Conservation (phyloP, 1,139 yeast species). For the Blastobotrys petasosporus region DNA sequence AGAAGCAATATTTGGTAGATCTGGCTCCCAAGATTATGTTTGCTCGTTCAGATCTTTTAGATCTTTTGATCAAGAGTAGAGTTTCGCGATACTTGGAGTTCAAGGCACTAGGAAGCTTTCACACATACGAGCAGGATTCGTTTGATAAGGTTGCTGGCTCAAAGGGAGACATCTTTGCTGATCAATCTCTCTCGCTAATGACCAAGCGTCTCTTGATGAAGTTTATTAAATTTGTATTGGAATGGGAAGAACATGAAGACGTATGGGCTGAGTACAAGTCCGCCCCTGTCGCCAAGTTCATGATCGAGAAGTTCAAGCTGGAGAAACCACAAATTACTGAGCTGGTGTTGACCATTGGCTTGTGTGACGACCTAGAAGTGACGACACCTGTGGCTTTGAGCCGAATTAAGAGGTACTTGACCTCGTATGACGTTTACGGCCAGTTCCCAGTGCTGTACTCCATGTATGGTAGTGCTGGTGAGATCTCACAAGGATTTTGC, state of each 20-base stretch:
- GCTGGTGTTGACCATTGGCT: slow-evolving; percentile 77
- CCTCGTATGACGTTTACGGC: slow-evolving; percentile 90
- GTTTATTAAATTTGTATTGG: slow-evolving; percentile 81
- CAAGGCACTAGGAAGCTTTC: slow-evolving; percentile 82
- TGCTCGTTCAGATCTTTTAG: slow-evolving; percentile 78
- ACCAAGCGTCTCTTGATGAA: slow-evolving; percentile 87
- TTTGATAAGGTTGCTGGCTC: slow-evolving; percentile 78
- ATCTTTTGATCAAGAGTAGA: slow-evolving; percentile 71
- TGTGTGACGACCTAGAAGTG: slow-evolving; percentile 55
- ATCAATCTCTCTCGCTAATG: slow-evolving; percentile 66
- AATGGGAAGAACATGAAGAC: slow-evolving; percentile 50
- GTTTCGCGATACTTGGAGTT: slow-evolving; percentile 90
- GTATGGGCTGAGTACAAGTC: slow-evolving; percentile 52
- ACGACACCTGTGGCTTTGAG: slow-evolving; percentile 69
- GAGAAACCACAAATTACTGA: slow-evolving; percentile 74
- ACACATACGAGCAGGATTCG: slow-evolving; percentile 83
- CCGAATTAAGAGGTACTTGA: slow-evolving; percentile 73
- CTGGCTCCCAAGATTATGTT: slow-evolving; percentile 83
- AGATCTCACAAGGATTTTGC: slow-evolving; percentile 92
- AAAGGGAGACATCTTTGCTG: slow-evolving; percentile 91
- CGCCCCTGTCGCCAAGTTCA: slow-evolving; percentile 52
- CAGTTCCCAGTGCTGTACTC: slow-evolving; percentile 88
- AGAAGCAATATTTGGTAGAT: slow-evolving; percentile 76
- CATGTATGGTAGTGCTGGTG: slow-evolving; percentile 96
- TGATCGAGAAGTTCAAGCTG: slow-evolving; percentile 59